phyloP scores from a whole-genome alignment of 192 early-diverging fungal genomes.

The Diversispora epigaea region DNA sequence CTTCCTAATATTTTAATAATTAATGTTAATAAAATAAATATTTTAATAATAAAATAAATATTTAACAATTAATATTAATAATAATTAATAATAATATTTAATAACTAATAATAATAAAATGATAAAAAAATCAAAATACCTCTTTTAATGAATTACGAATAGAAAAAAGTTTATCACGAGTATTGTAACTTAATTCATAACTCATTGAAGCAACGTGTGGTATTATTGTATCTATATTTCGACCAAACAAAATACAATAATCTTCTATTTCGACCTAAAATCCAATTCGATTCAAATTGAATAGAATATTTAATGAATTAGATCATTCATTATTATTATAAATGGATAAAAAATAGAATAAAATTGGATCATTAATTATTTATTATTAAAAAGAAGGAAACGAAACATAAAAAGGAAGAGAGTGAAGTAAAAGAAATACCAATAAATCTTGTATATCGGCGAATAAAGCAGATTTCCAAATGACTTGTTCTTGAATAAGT shows the following conservation, averaged over 20 bases:
- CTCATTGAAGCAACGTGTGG: background rate
- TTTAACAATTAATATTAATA: background rate
- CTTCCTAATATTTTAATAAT: slow-evolving; percentile 15
- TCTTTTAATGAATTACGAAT: slow-evolving; percentile 25
- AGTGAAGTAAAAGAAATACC: background rate
- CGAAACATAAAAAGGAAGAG: background rate
- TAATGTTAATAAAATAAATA: too few species aligned
- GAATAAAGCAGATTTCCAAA: slow-evolving; percentile 24
- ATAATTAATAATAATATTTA: background rate
- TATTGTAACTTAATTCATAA: background rate
- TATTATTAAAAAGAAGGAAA: background rate
- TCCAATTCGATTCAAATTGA: too few species aligned
- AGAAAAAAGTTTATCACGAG: slow-evolving; percentile 5
- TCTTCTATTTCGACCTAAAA: slow-evolving; percentile 27
- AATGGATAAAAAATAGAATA: background rate
- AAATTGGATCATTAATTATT: background rate
- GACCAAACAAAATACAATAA: slow-evolving; percentile 22
- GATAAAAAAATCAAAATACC: background rate
- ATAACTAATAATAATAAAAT: background rate
- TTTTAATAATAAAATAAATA: background rate
- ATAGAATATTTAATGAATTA: too few species aligned
- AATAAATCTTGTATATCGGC: slow-evolving; percentile 32
- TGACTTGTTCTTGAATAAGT: slow-evolving; percentile 30
- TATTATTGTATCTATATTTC: slow-evolving; percentile 14
- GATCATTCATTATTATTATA: too few species aligned